Evolutionary conservation across 345 rosid species (phyloP).

Genomic region (Heritiera littoralis): DNA sequence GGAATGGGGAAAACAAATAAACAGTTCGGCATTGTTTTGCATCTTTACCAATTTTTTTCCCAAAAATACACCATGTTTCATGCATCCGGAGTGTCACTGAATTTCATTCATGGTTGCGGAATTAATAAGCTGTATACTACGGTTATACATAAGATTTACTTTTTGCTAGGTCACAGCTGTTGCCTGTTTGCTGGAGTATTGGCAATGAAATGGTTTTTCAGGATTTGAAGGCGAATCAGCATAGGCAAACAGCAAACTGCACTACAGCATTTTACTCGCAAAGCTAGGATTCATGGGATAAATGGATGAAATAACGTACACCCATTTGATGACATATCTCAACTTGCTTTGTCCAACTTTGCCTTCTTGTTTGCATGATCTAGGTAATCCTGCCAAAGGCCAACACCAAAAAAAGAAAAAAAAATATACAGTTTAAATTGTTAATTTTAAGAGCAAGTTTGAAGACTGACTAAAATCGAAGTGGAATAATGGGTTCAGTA

Average conservation of each 20-base stretch:
- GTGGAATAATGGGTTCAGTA: background rate
- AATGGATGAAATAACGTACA: background rate
- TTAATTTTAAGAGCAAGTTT: background rate
- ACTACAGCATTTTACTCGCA: background rate
- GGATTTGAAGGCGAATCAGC: background rate
- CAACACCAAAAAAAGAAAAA: conserved; percentile 13
- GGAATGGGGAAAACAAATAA: too few species aligned
- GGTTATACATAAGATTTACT: background rate
- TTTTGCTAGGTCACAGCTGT: background rate
- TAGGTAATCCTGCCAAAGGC: conserved; percentile 62
- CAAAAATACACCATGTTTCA: background rate
- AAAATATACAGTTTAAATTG: background rate
- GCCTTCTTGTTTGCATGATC: conserved; percentile 55
- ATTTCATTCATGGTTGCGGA: background rate
- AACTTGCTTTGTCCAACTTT: conserved; percentile 24
- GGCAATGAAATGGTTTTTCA: background rate
- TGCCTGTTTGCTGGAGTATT: background rate
- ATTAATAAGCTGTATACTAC: background rate
- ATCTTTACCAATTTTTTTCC: too few species aligned
- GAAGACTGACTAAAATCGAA: background rate
- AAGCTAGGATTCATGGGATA: background rate
- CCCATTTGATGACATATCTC: background rate
- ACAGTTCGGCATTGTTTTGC: too few species aligned
- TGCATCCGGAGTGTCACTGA: background rate
- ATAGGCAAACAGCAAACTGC: background rate